These are phyloP conservation scores for Leavenworthia alabamica DNA, from an alignment of 345 rosid species.

Conservation along the genomic window DNA sequence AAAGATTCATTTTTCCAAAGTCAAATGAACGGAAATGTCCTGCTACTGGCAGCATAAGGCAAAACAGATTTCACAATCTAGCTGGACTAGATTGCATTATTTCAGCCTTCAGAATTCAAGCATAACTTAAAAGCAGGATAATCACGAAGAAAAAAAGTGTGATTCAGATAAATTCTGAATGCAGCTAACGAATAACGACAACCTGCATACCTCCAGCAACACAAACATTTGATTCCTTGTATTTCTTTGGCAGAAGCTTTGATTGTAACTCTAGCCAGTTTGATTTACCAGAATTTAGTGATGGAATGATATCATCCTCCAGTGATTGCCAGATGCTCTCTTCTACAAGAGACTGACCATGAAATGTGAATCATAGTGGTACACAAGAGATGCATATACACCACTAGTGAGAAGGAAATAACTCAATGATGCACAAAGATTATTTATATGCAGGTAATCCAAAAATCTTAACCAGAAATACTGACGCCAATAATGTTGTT, in stretches of 20 bases:
- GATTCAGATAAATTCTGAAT: constrained; percentile 6
- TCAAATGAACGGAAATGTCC: constrained; percentile 2
- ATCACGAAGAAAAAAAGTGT: not conserved
- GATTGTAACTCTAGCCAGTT: constrained; percentile 97
- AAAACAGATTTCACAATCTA: constrained; percentile 11
- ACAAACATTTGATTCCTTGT: constrained; percentile 76
- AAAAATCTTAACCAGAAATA: not conserved
- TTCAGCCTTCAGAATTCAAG: constrained; percentile 13
- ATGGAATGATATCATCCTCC: constrained; percentile 89
- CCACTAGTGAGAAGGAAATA: constrained; percentile 10
- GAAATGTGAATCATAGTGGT: constrained; percentile 6
- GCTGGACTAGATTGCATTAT: not conserved
- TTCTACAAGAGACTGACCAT: constrained; percentile 53
- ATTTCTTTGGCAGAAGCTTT: constrained; percentile 54
- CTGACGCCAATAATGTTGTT: constrained; percentile 7
- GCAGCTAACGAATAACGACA: constrained; percentile 31
- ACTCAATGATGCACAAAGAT: constrained; percentile 2
- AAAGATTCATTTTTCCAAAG: not conserved
- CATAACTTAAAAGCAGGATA: constrained; percentile 1
- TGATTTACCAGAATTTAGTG: constrained; percentile 55
- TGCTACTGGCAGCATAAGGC: constrained; percentile 3
- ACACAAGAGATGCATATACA: not conserved
- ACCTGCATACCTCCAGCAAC: constrained; percentile 93
- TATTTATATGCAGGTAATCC: constrained; percentile 6
- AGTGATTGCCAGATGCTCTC: constrained; percentile 81